phyloP scores from a whole-genome alignment of 257 asterid species.

The Solanum sejunctum region DNA sequence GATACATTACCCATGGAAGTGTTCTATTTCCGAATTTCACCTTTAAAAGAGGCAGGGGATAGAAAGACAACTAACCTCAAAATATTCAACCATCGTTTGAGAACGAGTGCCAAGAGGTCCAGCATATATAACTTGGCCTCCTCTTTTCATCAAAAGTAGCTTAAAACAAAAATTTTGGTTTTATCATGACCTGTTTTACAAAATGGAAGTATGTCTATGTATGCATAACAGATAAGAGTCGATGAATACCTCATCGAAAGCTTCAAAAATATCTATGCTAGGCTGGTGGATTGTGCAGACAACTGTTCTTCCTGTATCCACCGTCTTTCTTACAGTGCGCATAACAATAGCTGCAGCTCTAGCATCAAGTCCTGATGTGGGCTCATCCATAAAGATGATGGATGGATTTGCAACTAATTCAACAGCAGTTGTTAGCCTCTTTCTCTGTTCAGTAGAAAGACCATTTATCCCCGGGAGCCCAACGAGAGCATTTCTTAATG shows the following conservation, averaged over 20 bases:
- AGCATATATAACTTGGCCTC: constrained; percentile 67
- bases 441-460: constrained; percentile 79
- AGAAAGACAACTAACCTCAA: constrained; percentile 34
- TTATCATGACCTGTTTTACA: background rate
- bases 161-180: constrained; percentile 6
- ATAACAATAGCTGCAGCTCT: constrained; percentile 88
- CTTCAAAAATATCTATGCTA: constrained; percentile 79
- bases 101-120: constrained; percentile 64
- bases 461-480: constrained; percentile 86
- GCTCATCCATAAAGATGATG: constrained; percentile 84
- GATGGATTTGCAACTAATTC: constrained; percentile 85
- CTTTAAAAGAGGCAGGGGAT: background rate
- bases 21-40: background rate
- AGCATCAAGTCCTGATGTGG: constrained; percentile 86
- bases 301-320: constrained; percentile 77
- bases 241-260: constrained; percentile 68
- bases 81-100: constrained; percentile 50
- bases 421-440: constrained; percentile 78
- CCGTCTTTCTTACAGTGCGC: constrained; percentile 81
- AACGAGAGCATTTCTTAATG: constrained; percentile 58
- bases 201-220: background rate
- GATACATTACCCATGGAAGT: background rate
- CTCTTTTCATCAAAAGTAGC: constrained; percentile 61
- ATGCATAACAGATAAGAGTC: background rate
- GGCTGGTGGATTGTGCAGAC: constrained; percentile 92